phyloP scores from a whole-genome alignment of 2,329 filamentous ascomycete species.

The Mollisia scopiformis region DNA sequence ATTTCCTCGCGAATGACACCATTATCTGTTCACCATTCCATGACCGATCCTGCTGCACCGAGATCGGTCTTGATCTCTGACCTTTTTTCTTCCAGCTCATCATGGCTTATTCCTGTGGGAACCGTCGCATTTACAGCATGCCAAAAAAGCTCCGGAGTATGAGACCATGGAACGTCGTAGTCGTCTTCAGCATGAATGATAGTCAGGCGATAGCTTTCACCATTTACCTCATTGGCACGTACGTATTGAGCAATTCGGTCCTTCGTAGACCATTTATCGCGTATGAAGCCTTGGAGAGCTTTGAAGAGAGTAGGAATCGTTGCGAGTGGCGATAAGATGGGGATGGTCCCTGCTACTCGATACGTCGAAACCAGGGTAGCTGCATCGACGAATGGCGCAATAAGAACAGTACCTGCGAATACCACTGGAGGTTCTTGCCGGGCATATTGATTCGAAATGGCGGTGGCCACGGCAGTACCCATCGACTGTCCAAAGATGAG shows the following conservation, averaged over 20 bases:
- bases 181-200: conserved; percentile 83
- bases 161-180: conserved; percentile 74
- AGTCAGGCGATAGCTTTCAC: conserved; percentile 53
- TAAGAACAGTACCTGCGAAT: conserved; percentile 58
- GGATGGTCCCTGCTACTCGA: conserved; percentile 63
- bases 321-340: conserved; percentile 75
- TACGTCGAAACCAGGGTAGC: conserved; percentile 58
- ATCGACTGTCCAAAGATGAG: conserved; percentile 83
- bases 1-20: conserved; percentile 58
- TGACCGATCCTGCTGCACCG: conserved; percentile 52
- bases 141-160: conserved; percentile 67
- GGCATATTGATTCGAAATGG: conserved; percentile 61
- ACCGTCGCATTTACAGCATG: conserved; percentile 55
- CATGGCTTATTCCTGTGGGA: conserved; percentile 40
- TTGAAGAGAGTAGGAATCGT: conserved; percentile 54
- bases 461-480: conserved; percentile 80
- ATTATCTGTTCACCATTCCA: conserved; percentile 48
- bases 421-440: conserved; percentile 40
- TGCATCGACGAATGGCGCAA: conserved; percentile 60
- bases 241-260: conserved; percentile 51
- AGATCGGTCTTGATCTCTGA: conserved; percentile 40
- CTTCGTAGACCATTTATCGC: conserved; percentile 54
- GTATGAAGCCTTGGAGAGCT: conserved; percentile 51
- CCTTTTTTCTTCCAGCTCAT: conserved; percentile 51
- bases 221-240: conserved; percentile 37